Evolutionary conservation across 768 basidiomycete genomes (phyloP).

Genomic region (Tricholoma sp.): DNA sequence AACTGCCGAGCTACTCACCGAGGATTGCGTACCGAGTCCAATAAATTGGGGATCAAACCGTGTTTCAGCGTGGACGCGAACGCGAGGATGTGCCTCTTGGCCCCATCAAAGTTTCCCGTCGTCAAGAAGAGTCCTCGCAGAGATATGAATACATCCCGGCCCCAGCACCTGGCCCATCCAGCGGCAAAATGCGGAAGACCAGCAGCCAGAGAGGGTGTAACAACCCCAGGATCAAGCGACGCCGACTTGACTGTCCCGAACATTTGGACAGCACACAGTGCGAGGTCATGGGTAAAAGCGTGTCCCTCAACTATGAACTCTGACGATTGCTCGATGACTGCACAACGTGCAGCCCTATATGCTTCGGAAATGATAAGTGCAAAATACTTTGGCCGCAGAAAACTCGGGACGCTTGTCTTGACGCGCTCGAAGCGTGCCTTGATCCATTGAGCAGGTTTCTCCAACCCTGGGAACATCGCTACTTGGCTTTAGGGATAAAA

Average conservation of each 20-base stretch:
- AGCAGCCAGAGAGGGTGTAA: constrained; percentile 83
- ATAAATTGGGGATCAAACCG: constrained; percentile 91
- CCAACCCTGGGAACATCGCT: constrained; percentile 61
- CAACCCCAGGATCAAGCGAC: constrained; percentile 68
- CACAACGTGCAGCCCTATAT: constrained; percentile 84
- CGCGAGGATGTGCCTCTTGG: constrained; percentile 85
- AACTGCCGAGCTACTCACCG: constrained; percentile 41
- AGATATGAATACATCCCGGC: constrained; percentile 91
- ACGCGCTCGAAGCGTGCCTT: constrained; percentile 83
- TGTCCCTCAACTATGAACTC: constrained; percentile 85
- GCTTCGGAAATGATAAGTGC: constrained; percentile 86
- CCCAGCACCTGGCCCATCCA: constrained; percentile 97
- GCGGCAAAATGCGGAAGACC: constrained; percentile 92
- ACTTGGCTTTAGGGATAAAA: constrained; percentile 40
- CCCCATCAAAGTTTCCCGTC: constrained; percentile 83
- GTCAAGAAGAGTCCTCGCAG: constrained; percentile 90
- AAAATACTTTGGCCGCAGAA: constrained; percentile 95
- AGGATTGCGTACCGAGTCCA: constrained; percentile 84
- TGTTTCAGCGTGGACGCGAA: constrained; percentile 94
- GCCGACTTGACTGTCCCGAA: constrained; percentile 87
- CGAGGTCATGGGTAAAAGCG: constrained; percentile 85
- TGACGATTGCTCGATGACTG: constrained; percentile 82
- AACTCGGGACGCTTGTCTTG: constrained; percentile 67
- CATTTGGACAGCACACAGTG: constrained; percentile 84
- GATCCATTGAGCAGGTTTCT: constrained; percentile 76